Percentiles rank a stretch among this genome's conserved stretches.
Conservation (phyloP, 2,329 filamentous ascomycete species). For the Scytalidium lignicola region DNA sequence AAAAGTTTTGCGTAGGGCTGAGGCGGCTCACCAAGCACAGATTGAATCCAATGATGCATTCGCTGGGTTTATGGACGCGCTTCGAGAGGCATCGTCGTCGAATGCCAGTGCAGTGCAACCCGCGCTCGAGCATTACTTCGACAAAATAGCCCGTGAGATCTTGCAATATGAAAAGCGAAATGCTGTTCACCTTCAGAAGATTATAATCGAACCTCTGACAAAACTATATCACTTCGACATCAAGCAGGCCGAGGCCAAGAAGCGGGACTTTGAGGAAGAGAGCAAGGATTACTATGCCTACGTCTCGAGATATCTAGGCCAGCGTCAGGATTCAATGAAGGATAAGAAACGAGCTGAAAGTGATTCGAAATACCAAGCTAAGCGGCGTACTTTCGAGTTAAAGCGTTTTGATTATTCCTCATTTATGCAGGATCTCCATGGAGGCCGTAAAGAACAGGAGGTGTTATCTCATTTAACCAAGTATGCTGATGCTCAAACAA, state of each 20-base stretch:
- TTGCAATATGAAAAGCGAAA: conserved; percentile 82
- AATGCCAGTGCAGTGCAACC: conserved; percentile 97
- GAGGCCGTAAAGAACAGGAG: conserved; percentile 96
- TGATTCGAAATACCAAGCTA: conserved; percentile 92
- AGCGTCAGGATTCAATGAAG: conserved; percentile 91
- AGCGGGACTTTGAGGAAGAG: conserved; percentile 96
- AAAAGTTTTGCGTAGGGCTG: conserved; percentile 90
- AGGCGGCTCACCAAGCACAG: conserved; percentile 77
- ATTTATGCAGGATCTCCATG: conserved; percentile 98
- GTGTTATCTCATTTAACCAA: conserved; percentile 90
- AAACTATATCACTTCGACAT: conserved; percentile 94
- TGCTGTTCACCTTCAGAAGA: conserved; percentile 75
- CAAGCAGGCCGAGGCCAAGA: conserved; percentile 95
- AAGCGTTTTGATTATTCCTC: conserved; percentile 98
- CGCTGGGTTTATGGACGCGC: conserved; percentile 73
- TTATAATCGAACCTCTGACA: conserved; percentile 89
- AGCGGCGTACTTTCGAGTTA: conserved; percentile 90
- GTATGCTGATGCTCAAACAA: conserved; percentile 87
- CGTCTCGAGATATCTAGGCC: conserved; percentile 90
- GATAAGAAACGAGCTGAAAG: conserved; percentile 95
- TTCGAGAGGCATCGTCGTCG: conserved; percentile 81
- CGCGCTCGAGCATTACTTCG: conserved; percentile 95
- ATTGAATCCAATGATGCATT: conserved; percentile 81
- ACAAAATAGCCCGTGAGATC: conserved; percentile 92
- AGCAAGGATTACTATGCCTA: conserved; percentile 98